Evolutionary conservation across 2,329 filamentous ascomycete species (phyloP).

Genomic region (Hypoxylon sp.): DNA sequence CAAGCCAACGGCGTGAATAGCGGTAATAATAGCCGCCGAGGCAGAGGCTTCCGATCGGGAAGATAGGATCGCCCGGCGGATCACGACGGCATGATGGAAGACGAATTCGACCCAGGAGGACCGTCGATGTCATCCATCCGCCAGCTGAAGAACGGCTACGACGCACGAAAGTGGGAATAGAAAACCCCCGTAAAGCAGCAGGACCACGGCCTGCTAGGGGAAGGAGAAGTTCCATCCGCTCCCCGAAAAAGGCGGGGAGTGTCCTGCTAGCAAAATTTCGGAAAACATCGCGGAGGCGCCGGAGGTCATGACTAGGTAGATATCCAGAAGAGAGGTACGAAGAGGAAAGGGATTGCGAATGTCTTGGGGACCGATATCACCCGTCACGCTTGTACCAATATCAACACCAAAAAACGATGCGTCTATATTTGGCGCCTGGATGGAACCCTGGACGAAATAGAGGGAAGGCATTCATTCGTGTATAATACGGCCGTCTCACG

Average conservation of each 20-base stretch:
- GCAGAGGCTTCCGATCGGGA: conserved; percentile 44
- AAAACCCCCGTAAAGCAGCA: background rate
- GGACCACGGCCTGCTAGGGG: background rate
- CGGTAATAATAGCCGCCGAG: conserved; percentile 40
- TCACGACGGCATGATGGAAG: background rate
- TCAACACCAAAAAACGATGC: background rate
- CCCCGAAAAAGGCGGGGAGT: background rate
- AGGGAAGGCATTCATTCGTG: background rate
- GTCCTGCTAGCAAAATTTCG: background rate
- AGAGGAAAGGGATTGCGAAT: background rate
- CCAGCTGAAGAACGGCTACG: too few relatives aligned
- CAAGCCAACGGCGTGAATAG: conserved; percentile 37
- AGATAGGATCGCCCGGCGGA: conserved; percentile 39
- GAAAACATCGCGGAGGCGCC: background rate
- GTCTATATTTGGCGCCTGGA: background rate
- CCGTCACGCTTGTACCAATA: conserved; percentile 13
- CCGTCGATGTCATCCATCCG: too few relatives aligned
- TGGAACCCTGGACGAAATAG: background rate
- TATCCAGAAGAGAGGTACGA: background rate
- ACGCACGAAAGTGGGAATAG: background rate
- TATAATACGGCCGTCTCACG: background rate
- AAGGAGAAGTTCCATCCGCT: background rate
- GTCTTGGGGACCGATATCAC: background rate
- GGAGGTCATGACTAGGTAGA: background rate
- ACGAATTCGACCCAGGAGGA: background rate